phyloP scores from a whole-genome alignment of 2,329 filamentous ascomycete species.

The Colletotrichum abscissum region DNA sequence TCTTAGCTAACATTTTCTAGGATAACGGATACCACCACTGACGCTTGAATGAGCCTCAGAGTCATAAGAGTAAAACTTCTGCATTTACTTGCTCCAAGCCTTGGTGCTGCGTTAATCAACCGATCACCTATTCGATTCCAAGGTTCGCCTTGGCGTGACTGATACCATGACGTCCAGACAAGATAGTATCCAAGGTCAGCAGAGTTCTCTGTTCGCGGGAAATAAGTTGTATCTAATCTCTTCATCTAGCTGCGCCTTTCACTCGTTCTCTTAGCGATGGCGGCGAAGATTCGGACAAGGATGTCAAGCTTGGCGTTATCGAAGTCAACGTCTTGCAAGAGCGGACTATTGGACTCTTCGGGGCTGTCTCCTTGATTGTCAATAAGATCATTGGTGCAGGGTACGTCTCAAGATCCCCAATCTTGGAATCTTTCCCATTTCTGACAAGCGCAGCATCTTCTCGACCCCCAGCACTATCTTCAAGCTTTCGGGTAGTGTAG shows the following conservation, averaged over 20 bases:
- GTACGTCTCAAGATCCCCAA: neutral
- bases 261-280: slow-evolving; percentile 1
- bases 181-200: slow-evolving; percentile 10
- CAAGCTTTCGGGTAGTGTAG: slow-evolving; percentile 38
- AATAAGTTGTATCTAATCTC: neutral
- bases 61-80: neutral
- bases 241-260: neutral
- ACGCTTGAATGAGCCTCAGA: neutral
- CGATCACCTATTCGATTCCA: too few relatives aligned
- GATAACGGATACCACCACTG: neutral
- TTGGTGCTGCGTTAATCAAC: neutral
- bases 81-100: neutral
- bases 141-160: neutral
- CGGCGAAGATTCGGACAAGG: slow-evolving; percentile 13
- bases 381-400: slow-evolving; percentile 41
- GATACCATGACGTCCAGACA: slow-evolving; percentile 2
- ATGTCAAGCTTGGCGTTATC: slow-evolving; percentile 16
- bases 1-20: neutral
- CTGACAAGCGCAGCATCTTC: slow-evolving; percentile 37
- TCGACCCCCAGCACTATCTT: slow-evolving; percentile 39
- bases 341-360: slow-evolving; percentile 39
- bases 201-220: neutral
- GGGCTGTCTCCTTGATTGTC: slow-evolving; percentile 38
- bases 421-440: neutral
- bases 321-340: slow-evolving; percentile 34